phyloP scores from a whole-genome alignment of 2,329 filamentous ascomycete species.

The Xylaria hypoxylon region DNA sequence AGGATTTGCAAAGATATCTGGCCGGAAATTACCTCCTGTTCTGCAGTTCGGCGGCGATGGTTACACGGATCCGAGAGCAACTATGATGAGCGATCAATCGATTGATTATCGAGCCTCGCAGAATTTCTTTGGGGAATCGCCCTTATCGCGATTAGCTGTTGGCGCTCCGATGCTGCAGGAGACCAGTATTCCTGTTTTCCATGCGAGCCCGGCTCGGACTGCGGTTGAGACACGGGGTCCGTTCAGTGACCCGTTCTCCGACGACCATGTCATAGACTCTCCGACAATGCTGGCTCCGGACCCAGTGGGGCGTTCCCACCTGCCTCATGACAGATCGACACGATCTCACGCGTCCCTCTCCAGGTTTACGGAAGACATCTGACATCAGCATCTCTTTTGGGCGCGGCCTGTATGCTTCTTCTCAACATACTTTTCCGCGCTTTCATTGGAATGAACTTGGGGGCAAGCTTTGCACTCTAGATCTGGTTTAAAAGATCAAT shows the following conservation, averaged over 20 bases:
- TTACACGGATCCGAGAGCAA: slow-evolving; percentile 63
- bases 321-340: slow-evolving; percentile 52
- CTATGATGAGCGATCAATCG: slow-evolving; percentile 61
- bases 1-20: slow-evolving; percentile 74
- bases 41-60: slow-evolving; percentile 72
- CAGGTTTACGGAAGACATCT: slow-evolving; percentile 58
- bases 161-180: slow-evolving; percentile 70
- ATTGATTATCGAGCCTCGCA: slow-evolving; percentile 65
- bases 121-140: slow-evolving; percentile 53
- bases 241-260: slow-evolving; percentile 52
- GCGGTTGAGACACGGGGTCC: slow-evolving; percentile 68
- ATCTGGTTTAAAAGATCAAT: slow-evolving; percentile 42
- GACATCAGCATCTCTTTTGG: slow-evolving; percentile 41
- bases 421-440: slow-evolving; percentile 46
- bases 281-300: slow-evolving; percentile 49
- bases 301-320: slow-evolving; percentile 54
- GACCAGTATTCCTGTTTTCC: slow-evolving; percentile 70
- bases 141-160: slow-evolving; percentile 60
- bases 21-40: slow-evolving; percentile 73
- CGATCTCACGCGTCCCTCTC: slow-evolving; percentile 52
- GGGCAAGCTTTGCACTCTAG: slow-evolving; percentile 30
- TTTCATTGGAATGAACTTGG: slow-evolving; percentile 43
- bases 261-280: slow-evolving; percentile 45
- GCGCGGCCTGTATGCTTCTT: slow-evolving; percentile 43
- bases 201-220: slow-evolving; percentile 73